A percentile compares a stretch with the other conserved stretches of the same genome.
phyloP scores from a whole-genome alignment of 1,139 yeast genomes.

The Ogataea hybrid region DNA sequence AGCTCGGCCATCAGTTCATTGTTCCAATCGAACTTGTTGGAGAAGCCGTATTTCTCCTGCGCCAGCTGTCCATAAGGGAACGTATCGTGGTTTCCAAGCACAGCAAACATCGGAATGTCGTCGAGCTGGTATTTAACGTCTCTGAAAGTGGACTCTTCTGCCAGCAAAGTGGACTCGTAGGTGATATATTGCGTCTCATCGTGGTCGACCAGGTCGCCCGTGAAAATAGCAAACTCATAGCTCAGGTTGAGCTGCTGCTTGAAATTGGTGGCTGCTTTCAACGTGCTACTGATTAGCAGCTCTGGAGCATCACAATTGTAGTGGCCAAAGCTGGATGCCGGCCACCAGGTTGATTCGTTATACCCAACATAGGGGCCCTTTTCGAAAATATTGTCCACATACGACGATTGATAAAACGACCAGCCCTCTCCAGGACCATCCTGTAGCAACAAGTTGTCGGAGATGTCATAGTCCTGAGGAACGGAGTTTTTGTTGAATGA shows the following conservation, averaged over 20 bases:
- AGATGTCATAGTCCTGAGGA: conserved; percentile 37
- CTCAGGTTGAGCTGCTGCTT: conserved; percentile 33
- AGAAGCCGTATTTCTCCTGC: conserved; percentile 47
- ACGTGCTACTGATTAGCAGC: conserved; percentile 52
- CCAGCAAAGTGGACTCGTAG: conserved; percentile 46
- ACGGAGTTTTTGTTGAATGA: conserved; percentile 34
- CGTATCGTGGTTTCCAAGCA: conserved; percentile 71
- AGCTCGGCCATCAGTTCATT: conserved; percentile 57
- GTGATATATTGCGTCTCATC: conserved; percentile 42
- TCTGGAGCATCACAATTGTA: conserved; percentile 68
- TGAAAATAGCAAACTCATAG: conserved; percentile 62
- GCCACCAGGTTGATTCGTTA: conserved; percentile 41
- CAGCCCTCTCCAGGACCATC: conserved; percentile 16
- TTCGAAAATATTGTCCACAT: conserved; percentile 22
- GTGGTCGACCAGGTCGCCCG: conserved; percentile 53
- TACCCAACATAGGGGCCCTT: conserved; percentile 13
- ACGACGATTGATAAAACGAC: conserved; percentile 28
- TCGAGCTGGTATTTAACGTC: conserved; percentile 55
- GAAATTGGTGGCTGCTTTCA: conserved; percentile 43
- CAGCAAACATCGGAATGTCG: conserved; percentile 59
- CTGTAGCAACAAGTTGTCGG: conserved; percentile 25
- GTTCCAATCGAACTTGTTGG: conserved; percentile 56
- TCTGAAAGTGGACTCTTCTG: conserved; percentile 50
- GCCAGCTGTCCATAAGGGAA: conserved; percentile 73
- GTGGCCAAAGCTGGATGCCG: conserved; percentile 61